phyloP scores from a whole-genome alignment of 441 rosid species.

The Pelargonium cotyledonis region DNA sequence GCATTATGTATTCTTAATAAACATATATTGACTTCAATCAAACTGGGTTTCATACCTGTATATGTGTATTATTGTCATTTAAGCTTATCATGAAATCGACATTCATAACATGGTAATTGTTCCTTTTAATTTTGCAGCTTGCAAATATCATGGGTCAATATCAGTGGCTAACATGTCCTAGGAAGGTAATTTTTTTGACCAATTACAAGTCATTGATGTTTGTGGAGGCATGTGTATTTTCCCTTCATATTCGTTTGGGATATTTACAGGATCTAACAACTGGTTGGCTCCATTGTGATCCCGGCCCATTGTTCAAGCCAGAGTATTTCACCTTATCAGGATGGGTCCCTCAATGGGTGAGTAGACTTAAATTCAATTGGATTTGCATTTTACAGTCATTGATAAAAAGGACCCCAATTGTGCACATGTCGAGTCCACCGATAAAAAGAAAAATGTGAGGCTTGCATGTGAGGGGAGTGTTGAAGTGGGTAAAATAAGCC shows the following conservation, averaged over 20 bases:
- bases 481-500: too few relatives aligned
- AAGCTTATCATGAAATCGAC: too few relatives aligned
- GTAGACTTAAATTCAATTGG: conserved; percentile 21
- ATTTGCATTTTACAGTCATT: neutral
- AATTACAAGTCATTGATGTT: conserved; percentile 11
- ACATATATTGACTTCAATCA: too few relatives aligned
- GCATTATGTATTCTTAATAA: too few relatives aligned
- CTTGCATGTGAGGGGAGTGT: too few relatives aligned
- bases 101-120: conserved; percentile 7
- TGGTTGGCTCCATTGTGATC: conserved; percentile 89
- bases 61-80: too few relatives aligned
- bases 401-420: too few relatives aligned
- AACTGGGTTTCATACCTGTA: too few relatives aligned
- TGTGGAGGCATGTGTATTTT: conserved; percentile 10
- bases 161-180: conserved; percentile 85
- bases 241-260: conserved; percentile 6
- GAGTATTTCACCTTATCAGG: conserved; percentile 46
- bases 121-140: conserved; percentile 45
- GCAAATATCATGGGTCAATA: conserved; percentile 76
- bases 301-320: conserved; percentile 71
- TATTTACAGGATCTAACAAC: conserved; percentile 66
- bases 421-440: too few relatives aligned
- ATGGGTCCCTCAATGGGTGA: conserved; percentile 56
- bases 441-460: too few relatives aligned
- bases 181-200: conserved; percentile 51